These are phyloP conservation scores for Calonectria fujianensis DNA, from an alignment of 2,329 filamentous ascomycete genomes.

Conservation along the genomic window DNA sequence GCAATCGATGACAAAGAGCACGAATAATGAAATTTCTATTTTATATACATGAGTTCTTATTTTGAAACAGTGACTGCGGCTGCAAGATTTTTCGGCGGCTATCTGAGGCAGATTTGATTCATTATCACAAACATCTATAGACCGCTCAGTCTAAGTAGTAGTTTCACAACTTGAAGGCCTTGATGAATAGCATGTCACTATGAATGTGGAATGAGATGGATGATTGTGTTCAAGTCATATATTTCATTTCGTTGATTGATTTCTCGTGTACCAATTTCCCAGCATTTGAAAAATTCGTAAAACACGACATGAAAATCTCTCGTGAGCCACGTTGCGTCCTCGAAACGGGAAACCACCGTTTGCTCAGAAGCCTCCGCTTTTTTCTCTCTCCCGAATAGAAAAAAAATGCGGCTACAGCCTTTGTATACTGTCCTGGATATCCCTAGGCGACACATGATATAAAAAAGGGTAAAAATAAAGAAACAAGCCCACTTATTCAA, in stretches of 20 bases:
- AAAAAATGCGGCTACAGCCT: background rate
- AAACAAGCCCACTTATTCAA: background rate
- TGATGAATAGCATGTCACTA: background rate
- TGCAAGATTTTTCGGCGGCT: background rate
- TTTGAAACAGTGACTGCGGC: background rate
- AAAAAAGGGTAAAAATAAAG: conserved; percentile 32
- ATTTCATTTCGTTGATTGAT: conserved; percentile 29
- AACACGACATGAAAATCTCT: background rate
- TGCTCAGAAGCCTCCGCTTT: background rate
- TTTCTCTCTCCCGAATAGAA: no score
- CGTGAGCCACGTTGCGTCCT: background rate
- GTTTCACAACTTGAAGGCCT: background rate
- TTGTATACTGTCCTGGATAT: conserved; percentile 21
- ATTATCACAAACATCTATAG: background rate
- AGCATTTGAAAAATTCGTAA: conserved; percentile 13
- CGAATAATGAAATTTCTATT: background rate
- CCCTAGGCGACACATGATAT: conserved; percentile 2
- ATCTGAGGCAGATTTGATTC: conserved; percentile 10
- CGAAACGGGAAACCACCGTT: background rate
- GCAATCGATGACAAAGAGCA: background rate
- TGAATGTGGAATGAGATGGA: no score
- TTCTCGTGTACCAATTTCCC: background rate
- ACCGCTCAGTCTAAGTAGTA: background rate
- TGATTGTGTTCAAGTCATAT: conserved; percentile 24
- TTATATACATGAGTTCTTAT: background rate